These are phyloP conservation scores for Leishmania guyanensis DNA, from an alignment of 208 protist species.

Conservation along the genomic window DNA sequence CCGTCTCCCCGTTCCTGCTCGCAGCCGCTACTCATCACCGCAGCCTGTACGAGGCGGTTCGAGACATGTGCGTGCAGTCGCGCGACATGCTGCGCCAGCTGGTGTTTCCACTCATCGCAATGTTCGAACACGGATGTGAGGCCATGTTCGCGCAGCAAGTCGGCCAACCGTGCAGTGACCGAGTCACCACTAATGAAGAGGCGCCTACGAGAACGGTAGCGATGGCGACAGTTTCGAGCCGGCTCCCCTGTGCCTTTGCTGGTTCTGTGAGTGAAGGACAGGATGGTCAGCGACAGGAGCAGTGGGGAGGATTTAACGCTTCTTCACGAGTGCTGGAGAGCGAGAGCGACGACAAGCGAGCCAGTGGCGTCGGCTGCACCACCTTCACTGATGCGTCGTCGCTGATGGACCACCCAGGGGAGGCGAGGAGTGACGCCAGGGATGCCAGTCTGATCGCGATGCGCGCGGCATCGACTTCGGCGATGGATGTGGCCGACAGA, in stretches of 20 bases:
- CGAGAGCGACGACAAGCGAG: background rate
- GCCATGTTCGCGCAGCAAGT: constrained; percentile 35
- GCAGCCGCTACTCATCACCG: constrained; percentile 45
- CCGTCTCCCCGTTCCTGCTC: constrained; percentile 58
- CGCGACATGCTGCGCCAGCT: constrained; percentile 68
- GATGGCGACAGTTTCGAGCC: background rate
- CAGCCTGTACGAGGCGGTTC: constrained; percentile 47
- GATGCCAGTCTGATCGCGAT: background rate
- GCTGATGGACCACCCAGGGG: background rate
- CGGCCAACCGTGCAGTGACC: background rate
- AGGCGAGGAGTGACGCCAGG: background rate
- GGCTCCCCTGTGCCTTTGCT: background rate
- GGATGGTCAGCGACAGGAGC: background rate
- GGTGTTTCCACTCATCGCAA: constrained; percentile 63
- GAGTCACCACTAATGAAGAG: background rate
- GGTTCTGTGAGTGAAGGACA: background rate
- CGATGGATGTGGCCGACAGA: background rate
- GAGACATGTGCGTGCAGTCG: constrained; percentile 75
- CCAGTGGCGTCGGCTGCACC: background rate
- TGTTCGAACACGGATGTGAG: constrained; percentile 54
- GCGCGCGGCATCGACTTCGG: constrained; percentile 1
- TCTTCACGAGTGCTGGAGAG: background rate
- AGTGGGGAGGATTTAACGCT: too few species aligned
- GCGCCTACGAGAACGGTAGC: background rate
- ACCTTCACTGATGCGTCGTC: background rate